Base-by-base conservation (phyloP, 2,329 filamentous ascomycete genomes). In the Pseudodiploospora longispora region DNA sequence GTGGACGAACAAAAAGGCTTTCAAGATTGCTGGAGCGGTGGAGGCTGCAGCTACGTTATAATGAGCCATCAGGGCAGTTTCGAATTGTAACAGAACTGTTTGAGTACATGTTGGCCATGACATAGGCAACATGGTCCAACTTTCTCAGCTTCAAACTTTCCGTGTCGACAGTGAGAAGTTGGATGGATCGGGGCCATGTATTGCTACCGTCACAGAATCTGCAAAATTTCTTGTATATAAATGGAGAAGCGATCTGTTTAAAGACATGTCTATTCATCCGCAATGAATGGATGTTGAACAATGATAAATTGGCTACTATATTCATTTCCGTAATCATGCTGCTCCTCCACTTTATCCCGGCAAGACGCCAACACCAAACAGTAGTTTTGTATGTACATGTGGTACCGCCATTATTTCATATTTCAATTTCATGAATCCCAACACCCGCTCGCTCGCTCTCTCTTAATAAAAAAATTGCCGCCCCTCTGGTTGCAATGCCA, bases 21-120 rank as follows among this genome's bases (percentile, higher is more conserved):
- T 85, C 65, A 79, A 76, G 57, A 75, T 69, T n/a, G 69, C 72
- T 1, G 84, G 85, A 29, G 76, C 72, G 6, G 70, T 76, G n/a
- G 77, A 78, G 55, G 82, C 79, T 6, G 77, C 77, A 27, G 65
- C 72, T 40, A 72, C 73, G 31, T 66, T 80, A 64, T 76, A 66
- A 51, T 50, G 36, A 36, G 28, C 37, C 37, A 41, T 38, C 43
- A 10, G 30, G 44, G 38, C 19, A 19, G 19, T 19, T 19, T 19
- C 19, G 19, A 19, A 19, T 2, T 19, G 19, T 19, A 19, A 19
- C 19, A 19, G 19, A 19, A 19, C 19, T 19, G 19, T 19, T 19
- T 19, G 19, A 19, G 19, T 19, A 19, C 19, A 19, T 19, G 19
- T 19, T 19, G 19, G 19, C 19, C 19, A 19, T 19, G 19, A 19